Percentiles rank a stretch among this genome's conserved stretches.
Evolutionary conservation across 148 eudicot species (phyloP).

Genomic region (Chenopodium formosanum): DNA sequence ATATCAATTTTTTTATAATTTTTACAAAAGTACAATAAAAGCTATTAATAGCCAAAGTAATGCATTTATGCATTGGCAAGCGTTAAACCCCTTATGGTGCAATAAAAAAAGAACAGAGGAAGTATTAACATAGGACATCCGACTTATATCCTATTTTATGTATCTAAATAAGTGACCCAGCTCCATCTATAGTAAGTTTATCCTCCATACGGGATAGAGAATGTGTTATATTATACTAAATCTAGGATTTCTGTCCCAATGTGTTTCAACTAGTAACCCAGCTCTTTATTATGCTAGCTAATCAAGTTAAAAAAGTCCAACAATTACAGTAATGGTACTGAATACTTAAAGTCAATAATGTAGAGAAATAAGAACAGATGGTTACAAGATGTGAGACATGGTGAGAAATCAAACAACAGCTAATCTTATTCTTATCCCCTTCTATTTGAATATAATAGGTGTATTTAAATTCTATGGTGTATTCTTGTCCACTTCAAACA

Average conservation of each 20-base stretch:
- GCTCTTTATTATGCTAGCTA: not conserved
- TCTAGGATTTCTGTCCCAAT: not conserved
- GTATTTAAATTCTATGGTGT: not conserved
- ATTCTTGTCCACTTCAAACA: not conserved
- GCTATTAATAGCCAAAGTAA: no score
- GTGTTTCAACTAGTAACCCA: not conserved
- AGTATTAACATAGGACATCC: no score
- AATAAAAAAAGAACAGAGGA: no score
- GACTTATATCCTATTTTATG: not conserved
- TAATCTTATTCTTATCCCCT: no score
- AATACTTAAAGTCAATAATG: not conserved
- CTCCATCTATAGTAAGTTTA: not conserved
- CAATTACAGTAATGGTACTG: not conserved
- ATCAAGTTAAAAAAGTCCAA: not conserved
- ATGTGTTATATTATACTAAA: no score
- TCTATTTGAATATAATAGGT: not conserved
- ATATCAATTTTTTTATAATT: no score
- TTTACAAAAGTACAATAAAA: no score
- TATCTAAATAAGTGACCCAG: not conserved
- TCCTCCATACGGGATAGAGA: no score
- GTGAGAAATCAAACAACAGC: no score
- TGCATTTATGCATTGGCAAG: no score
- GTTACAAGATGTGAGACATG: not conserved
- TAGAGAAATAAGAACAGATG: not conserved
- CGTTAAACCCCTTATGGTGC: no score